Evolutionary conservation across 768 basidiomycete species (phyloP).

Genomic region (Kwoniella pini): DNA sequence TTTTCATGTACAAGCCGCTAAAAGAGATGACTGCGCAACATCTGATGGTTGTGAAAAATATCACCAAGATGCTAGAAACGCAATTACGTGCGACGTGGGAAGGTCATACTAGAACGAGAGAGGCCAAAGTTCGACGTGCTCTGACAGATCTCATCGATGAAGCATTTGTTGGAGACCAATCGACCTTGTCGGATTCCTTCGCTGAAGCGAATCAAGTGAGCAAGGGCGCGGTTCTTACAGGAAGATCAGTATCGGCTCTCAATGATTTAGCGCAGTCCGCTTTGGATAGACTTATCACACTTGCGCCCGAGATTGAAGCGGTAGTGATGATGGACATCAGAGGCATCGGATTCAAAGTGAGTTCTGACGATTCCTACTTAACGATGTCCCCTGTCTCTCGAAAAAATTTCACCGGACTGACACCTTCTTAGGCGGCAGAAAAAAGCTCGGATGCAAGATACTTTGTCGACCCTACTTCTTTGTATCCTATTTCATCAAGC

Average conservation of each 20-base stretch:
- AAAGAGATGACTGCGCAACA: slow-evolving; percentile 16
- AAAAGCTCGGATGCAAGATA: background rate
- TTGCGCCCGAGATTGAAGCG: slow-evolving; percentile 6
- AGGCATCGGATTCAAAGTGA: background rate
- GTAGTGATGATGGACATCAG: slow-evolving; percentile 8
- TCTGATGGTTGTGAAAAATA: slow-evolving; percentile 19
- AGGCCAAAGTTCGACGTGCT: slow-evolving; percentile 28
- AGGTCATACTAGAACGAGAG: slow-evolving; percentile 31
- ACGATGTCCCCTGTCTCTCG: background rate
- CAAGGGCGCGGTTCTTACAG: background rate
- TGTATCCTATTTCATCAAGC: background rate
- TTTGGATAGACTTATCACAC: background rate
- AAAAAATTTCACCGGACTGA: too few species aligned
- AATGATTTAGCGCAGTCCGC: slow-evolving; percentile 16
- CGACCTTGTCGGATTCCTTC: background rate
- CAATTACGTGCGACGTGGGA: slow-evolving; percentile 45
- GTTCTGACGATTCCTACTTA: too few species aligned
- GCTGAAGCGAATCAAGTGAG: background rate
- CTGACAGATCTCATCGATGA: slow-evolving; percentile 36
- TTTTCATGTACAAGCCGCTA: slow-evolving; percentile 8
- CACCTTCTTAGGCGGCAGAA: background rate
- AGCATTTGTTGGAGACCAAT: slow-evolving; percentile 24
- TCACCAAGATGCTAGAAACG: slow-evolving; percentile 36
- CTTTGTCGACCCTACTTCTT: background rate
- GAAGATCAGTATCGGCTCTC: background rate